Evolutionary conservation across 228 moss, liverwort and hornwort genomes (phyloP), one percentile per base, ranked within the genome.

Genomic region (Sphagnum magellanicum): DNA sequence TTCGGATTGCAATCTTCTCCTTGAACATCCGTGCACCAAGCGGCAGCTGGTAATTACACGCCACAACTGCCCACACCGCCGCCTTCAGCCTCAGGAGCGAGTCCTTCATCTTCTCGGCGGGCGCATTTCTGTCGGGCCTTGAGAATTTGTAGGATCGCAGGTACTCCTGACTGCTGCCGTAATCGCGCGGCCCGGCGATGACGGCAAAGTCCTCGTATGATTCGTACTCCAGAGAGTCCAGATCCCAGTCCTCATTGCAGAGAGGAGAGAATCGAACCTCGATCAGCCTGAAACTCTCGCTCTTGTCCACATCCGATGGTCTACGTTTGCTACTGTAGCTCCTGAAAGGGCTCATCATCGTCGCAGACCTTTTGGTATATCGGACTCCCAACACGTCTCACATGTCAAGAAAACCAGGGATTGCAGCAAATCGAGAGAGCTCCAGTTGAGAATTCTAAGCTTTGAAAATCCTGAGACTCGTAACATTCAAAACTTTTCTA

Each of bases 91-190:
- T 90, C 71, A 83, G 77, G 51, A 90, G 52, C 5, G 83, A 77
- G 48, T 84, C 82, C 83, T 87, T 91, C 76, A 79, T 60, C 78
- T 88, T 95, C 73, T 87, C 95, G 0, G 85, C 80, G 63, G 81
- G 66, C 65, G 78, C 76, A 32, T 83, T 72, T 13, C 85, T 79
- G 12, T 88, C 86, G 1, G 32, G 32, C 69, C 95, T 84, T 46
- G 91, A 87, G 74, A 95, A 95, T 49, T 81, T 89, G 58, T 90
- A 95, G 73, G 92, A 87, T 32, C 95, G 95, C 74, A 92, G 76
- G 61, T 92, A 95, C 67, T 87, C 92, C 71, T 95, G 95, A 71
- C 95, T 78, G 74, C 87, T 87, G 53, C 89, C 79, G 17, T 95
- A 95, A 67, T 95, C 86, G 60, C 86, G 82, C 73, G 82, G 79